phyloP scores from a whole-genome alignment of 306 rosid genomes.

The Sphenostylis stenocarpa region DNA sequence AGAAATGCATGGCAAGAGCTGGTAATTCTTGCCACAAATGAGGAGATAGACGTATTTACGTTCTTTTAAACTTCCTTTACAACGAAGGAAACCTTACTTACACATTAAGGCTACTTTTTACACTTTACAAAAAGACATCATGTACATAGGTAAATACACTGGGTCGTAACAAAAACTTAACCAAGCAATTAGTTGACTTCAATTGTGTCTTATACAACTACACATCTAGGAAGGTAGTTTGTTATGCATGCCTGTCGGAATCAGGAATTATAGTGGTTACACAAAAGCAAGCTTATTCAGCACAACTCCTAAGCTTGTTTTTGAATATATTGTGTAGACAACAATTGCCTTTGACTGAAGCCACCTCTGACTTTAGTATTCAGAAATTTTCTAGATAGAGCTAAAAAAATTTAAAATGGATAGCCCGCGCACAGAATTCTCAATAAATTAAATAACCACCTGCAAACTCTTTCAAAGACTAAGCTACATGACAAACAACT shows the following conservation, averaged over 20 bases:
- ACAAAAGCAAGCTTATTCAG: not conserved
- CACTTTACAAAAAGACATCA: not conserved
- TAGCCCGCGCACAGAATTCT: not conserved
- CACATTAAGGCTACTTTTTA: constrained; percentile 5
- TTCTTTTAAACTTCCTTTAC: constrained; percentile 17
- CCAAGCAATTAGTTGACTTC: not conserved
- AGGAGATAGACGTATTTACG: not conserved
- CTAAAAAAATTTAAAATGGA: not conserved
- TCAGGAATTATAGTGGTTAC: not conserved
- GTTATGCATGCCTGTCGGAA: not conserved
- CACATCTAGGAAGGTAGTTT: not conserved
- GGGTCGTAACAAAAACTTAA: constrained; percentile 13
- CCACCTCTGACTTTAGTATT: not conserved
- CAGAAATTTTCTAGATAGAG: not conserved
- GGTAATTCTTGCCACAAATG: not conserved
- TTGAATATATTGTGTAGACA: not conserved
- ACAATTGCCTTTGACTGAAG: not conserved
- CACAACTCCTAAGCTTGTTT: constrained; percentile 6
- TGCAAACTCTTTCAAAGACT: not conserved
- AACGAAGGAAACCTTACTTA: constrained; percentile 31
- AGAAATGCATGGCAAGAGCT: constrained; percentile 20
- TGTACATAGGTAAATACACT: not conserved
- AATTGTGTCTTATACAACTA: constrained; percentile 1
- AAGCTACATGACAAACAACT: not conserved
- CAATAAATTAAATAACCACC: not conserved